Percentiles rank a stretch among this genome's conserved stretches.
These are phyloP conservation scores for Suillus tomentosus DNA, from an alignment of 768 basidiomycete species.

Conservation along the genomic window DNA sequence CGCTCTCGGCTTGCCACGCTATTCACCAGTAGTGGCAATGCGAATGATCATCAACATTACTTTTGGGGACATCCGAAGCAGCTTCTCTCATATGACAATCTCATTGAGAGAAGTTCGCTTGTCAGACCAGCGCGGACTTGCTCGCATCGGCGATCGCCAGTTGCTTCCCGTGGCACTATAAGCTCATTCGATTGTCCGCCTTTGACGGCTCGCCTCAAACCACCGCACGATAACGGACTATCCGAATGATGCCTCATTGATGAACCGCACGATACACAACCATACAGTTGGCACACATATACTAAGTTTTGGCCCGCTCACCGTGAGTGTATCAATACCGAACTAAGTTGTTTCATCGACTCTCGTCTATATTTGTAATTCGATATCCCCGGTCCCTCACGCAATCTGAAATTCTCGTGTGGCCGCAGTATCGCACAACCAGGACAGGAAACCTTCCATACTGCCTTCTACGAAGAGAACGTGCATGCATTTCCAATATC, in stretches of 20 bases:
- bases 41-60: not conserved
- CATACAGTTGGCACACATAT: not conserved
- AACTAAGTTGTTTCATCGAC: not conserved
- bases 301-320: not conserved
- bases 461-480: not conserved
- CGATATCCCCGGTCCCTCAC: not conserved
- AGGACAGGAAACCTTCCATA: not conserved
- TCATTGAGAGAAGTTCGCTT: not conserved
- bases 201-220: not conserved
- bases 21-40: not conserved
- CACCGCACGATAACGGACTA: not conserved
- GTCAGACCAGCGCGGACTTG: not conserved
- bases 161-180: too few species aligned
- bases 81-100: not conserved
- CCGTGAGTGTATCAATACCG: not conserved
- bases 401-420: not conserved
- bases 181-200: not conserved
- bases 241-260: not conserved
- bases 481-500: not conserved
- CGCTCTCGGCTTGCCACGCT: not conserved
- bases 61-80: not conserved
- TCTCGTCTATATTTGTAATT: not conserved
- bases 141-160: not conserved
- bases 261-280: not conserved
- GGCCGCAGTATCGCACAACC: not conserved